These are phyloP conservation scores for Cydonia oblonga DNA, from an alignment of 331 rosid species.

Conservation along the genomic window DNA sequence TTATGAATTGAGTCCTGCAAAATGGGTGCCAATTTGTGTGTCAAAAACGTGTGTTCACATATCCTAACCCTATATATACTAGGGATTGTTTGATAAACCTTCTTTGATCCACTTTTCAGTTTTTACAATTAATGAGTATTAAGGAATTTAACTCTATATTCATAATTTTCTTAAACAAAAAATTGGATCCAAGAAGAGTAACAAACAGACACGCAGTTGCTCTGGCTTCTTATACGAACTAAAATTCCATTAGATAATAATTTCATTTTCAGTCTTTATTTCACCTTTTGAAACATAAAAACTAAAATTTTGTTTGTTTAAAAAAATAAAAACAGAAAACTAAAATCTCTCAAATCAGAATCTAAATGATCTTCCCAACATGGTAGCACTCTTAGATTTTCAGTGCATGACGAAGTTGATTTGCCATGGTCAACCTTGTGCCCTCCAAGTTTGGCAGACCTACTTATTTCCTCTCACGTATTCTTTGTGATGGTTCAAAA, in stretches of 20 bases:
- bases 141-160: too few relatives aligned
- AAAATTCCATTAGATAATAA: neutral
- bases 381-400: neutral
- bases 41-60: too few relatives aligned
- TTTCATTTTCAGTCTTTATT: too few relatives aligned
- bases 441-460: constrained; percentile 6
- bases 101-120: neutral
- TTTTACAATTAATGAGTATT: neutral
- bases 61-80: too few relatives aligned
- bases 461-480: neutral
- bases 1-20: too few relatives aligned
- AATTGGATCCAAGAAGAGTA: too few relatives aligned
- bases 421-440: neutral
- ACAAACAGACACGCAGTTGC: neutral
- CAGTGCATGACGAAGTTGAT: neutral
- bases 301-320: too few relatives aligned
- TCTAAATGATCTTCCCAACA: neutral
- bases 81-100: too few relatives aligned
- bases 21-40: too few relatives aligned
- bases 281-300: too few relatives aligned
- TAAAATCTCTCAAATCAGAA: neutral
- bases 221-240: neutral
- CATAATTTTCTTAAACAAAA: neutral
- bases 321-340: too few relatives aligned
- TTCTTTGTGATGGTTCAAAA: neutral